phyloP scores from a whole-genome alignment of 2,329 filamentous ascomycete species.

The Xylaria sp. region DNA sequence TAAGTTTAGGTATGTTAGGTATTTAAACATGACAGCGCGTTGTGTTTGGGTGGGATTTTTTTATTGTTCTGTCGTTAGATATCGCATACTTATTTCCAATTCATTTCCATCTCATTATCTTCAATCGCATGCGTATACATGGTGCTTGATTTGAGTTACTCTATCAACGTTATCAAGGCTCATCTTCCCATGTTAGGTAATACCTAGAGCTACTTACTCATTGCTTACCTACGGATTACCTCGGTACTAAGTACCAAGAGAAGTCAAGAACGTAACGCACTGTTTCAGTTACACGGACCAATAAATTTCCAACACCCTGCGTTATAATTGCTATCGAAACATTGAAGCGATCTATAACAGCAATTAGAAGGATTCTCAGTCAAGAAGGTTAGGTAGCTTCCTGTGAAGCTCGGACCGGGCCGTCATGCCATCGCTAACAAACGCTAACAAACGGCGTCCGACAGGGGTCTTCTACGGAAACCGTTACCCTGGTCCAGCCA shows the following conservation, averaged over 20 bases:
- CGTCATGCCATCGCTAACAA: constrained; percentile 2
- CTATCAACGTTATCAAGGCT: neutral
- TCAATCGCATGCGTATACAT: neutral
- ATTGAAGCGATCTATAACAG: too few species aligned
- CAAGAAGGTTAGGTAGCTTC: neutral
- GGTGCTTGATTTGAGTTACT: neutral
- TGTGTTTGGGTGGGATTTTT: too few species aligned
- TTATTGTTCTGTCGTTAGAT: too few species aligned
- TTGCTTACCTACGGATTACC: neutral
- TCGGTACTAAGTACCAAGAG: neutral
- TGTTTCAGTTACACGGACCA: neutral
- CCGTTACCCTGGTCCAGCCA: neutral
- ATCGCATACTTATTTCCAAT: neutral
- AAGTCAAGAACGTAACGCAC: neutral
- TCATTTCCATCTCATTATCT: neutral
- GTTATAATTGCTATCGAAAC: too few species aligned
- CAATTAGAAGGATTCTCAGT: too few species aligned
- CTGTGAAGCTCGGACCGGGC: constrained; percentile 21
- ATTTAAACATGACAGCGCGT: too few species aligned
- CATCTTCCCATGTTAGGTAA: neutral
- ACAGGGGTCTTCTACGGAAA: neutral
- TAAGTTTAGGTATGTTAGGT: too few species aligned
- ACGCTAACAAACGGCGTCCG: too few species aligned
- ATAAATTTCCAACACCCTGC: too few species aligned
- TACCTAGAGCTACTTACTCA: neutral